Evolutionary conservation across 169 alveolate species (phyloP).

Genomic region (Cryptosporidium canis): DNA sequence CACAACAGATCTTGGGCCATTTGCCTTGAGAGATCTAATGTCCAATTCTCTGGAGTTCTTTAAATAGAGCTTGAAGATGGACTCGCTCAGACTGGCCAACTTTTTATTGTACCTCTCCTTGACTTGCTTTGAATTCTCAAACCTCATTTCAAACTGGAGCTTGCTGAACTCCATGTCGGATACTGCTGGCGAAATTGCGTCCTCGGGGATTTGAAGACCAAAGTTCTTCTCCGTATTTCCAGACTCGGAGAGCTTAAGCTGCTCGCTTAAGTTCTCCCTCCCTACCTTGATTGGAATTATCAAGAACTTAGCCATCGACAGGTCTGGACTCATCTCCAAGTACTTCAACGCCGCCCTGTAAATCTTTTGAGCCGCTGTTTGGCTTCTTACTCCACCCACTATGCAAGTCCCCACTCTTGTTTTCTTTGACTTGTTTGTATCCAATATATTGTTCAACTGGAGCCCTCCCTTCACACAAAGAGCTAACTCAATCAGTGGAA

Average conservation of each 20-base stretch:
- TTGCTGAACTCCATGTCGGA: constrained; percentile 64
- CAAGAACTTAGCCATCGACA: constrained; percentile 45
- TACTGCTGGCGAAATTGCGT: constrained; percentile 43
- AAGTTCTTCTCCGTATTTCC: constrained; percentile 16
- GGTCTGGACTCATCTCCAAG: constrained; percentile 42
- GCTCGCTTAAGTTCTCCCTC: constrained; percentile 37
- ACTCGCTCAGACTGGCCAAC: constrained; percentile 11
- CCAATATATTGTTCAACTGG: not conserved
- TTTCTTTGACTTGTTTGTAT: constrained; percentile 21
- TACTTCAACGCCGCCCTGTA: constrained; percentile 37
- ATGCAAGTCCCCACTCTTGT: constrained; percentile 52
- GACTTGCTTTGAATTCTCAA: constrained; percentile 35
- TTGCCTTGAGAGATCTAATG: constrained; percentile 36
- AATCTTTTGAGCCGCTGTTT: constrained; percentile 52
- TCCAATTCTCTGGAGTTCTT: constrained; percentile 56
- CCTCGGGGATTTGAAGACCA: constrained; percentile 34
- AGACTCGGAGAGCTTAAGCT: constrained; percentile 19
- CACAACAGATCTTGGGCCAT: constrained; percentile 62
- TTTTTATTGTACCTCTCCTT: constrained; percentile 33
- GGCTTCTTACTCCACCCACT: constrained; percentile 62
- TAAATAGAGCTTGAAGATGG: constrained; percentile 41
- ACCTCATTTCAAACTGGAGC: constrained; percentile 51
- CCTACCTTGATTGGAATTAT: constrained; percentile 59
- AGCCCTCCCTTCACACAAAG: constrained; percentile 60
- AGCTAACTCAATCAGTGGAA: constrained; percentile 49